Evolutionary conservation across 75 land plant species (phyloP).

Genomic region (Azolla pinnata): DNA sequence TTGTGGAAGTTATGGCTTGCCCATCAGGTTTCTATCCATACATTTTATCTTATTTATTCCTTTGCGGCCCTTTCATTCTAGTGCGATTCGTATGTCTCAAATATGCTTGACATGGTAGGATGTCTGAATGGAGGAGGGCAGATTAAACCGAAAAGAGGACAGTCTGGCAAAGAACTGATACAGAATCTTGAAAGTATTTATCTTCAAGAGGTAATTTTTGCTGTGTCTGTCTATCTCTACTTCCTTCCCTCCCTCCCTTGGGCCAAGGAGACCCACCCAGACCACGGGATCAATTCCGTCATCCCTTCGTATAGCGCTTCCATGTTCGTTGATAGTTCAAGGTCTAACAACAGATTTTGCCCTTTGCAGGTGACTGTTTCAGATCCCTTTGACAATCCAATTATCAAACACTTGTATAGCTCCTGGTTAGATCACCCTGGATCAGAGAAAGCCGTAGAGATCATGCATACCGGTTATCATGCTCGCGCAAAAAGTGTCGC

Average conservation of each 20-base stretch:
- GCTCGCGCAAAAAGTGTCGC: constrained; percentile 62
- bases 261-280: no score
- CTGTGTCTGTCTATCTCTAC: background rate
- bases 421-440: constrained; percentile 83
- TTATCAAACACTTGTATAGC: constrained; percentile 51
- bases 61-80: no score
- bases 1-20: constrained; percentile 93
- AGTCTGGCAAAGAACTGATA: constrained; percentile 70
- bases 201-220: constrained; percentile 44
- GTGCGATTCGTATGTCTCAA: no score
- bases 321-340: no score
- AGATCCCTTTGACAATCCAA: constrained; percentile 71
- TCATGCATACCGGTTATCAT: constrained; percentile 73
- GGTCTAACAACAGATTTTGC: background rate
- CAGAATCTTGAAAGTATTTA: constrained; percentile 57
- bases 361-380: constrained; percentile 43
- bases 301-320: background rate
- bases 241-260: no score
- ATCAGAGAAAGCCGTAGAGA: constrained; percentile 50
- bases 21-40: constrained; percentile 82
- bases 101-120: no score
- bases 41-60: no score
- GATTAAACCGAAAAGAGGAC: constrained; percentile 75
- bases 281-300: no score
- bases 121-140: constrained; percentile 98